Evolutionary conservation across 768 basidiomycete species (phyloP), one percentile per base, ranked within the genome.

Genomic region (Termitomyces sp.): DNA sequence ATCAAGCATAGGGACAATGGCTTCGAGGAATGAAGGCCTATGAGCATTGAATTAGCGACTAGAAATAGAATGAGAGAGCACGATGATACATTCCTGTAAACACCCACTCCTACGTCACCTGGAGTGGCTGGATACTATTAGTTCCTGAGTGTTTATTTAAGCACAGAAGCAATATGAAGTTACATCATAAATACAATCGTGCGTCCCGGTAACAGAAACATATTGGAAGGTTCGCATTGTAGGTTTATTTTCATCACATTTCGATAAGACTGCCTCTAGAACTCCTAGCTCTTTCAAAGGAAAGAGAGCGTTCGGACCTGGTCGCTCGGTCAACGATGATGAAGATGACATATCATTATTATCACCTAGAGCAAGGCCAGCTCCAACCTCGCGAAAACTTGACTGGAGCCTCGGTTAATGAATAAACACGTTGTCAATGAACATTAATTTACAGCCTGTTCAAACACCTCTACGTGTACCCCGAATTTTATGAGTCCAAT

Each of bases 1-100:
- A 57, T 83, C 74, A 24, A 83, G 46, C n/a, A 76, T 68, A 7
- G 71, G 71, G 8, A 76, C 67, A 24, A 85, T 64, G 0, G 79
- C 79, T 22, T 81, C 76, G 5, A 85, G 68, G 58, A 83, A 82
- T 8, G 70, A 72, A 4, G 82, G 79, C 44, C 82, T 82, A 52
- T n/a, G 24, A 18, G 18, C 20, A 44, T 47, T 26, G 12, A n/a
- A n/a, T 22, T 31, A 58, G 12, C 32, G 61, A 56, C 20, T 16
- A 7, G 18, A 27, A 41, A 12, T 27, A 32, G 26, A 65, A 7
- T 7, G 20, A 52, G 20, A 44, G 42, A 53, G 3, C 20, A 14
- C n/a, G 20, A 20, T 12, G 37, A 20, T 27, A 37, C 60, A 20
- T 55, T 51, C 63, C 80, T 74, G 61, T 81, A 79, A 46, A 83